Percentiles rank a stretch among this genome's conserved stretches.
Evolutionary conservation across 805 yeast species (phyloP).

Genomic region (Lipomyces sp.): DNA sequence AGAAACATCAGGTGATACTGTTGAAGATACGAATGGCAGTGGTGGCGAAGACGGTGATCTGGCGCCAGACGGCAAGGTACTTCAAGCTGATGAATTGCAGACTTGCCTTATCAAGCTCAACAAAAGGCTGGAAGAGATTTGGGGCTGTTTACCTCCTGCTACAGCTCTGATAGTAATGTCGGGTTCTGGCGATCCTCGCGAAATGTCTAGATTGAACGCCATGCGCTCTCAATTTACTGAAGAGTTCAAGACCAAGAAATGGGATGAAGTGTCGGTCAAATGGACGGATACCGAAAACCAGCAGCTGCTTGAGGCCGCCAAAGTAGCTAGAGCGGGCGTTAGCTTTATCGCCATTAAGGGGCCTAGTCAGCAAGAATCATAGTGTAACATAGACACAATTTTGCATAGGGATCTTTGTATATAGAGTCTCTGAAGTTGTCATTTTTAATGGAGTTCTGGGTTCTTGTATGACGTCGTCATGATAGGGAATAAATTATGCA

Average conservation of each 20-base stretch:
- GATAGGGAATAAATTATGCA: neutral
- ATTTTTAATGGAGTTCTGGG: neutral
- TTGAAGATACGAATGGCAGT: neutral
- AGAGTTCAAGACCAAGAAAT: conserved; percentile 51
- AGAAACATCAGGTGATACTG: neutral
- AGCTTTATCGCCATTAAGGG: conserved; percentile 58
- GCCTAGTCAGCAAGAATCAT: conserved; percentile 3
- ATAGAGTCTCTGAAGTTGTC: neutral
- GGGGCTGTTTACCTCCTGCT: conserved; percentile 58
- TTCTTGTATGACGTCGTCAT: neutral
- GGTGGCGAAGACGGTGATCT: conserved; percentile 3
- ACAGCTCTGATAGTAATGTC: conserved; percentile 66
- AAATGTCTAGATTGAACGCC: conserved; percentile 40
- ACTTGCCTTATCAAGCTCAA: conserved; percentile 49
- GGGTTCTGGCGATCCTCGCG: conserved; percentile 65
- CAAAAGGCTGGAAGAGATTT: conserved; percentile 54
- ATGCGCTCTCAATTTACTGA: conserved; percentile 46
- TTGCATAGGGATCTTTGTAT: neutral
- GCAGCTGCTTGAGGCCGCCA: conserved; percentile 54
- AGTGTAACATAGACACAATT: neutral
- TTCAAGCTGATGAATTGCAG: conserved; percentile 2
- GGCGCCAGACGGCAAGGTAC: conserved; percentile 9
- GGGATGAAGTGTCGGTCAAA: conserved; percentile 51
- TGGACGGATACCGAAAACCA: conserved; percentile 60
- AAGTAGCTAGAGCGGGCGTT: conserved; percentile 63